Base-by-base conservation (phyloP, 192 early-diverging fungal species). In the Backusella mclennaniae region DNA sequence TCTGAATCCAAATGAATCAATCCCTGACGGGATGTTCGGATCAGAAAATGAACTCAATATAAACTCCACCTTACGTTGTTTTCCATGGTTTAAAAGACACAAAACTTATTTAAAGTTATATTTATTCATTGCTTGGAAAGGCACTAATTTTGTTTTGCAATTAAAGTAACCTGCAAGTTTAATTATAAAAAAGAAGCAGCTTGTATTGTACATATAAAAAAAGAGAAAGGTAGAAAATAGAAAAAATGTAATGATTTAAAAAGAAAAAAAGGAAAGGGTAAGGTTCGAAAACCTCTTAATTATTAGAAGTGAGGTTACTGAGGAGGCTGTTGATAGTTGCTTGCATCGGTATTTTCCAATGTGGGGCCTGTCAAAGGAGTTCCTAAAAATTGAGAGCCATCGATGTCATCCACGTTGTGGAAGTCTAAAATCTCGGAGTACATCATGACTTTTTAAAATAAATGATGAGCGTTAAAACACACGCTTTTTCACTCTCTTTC, bases 361-460 rank as follows among this genome's bases (percentile, higher is more conserved):
- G 67, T 52, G 42, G 78, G 78, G 7, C 82, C 82, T 52, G 82
- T 78, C 31, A 84, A 52, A 36, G 82, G 82, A 35, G 82, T 84
- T 15, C 82, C 82, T 29, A 84, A 67, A 38, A 73, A 84, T 39
- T 84, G 79, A 49, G 78, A 73, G 3, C 75, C 79, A 69, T 84
- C 82, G 29, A 84, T 86, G 23, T 86, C 85, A 41, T 84, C 85
- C 49, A 91, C 90, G 63, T 90, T 87, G 71, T 89, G 84, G 67
- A 92, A 92, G 59, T 92, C 92, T 44, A 93, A 81, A 63, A 95
- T 93, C 77, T 95, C 93, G 69, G 90, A 91, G 78, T 95, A 95
- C 92, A 95, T 93, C 92, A 93, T 95, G 11, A 93, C 89, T 81
- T 15, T 63, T 21, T 63, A 75, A 6, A 26, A 36, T 14, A 76